Evolutionary conservation across 306 rosid genomes (phyloP).

Genomic region (Dalbergia cochinchinensis): DNA sequence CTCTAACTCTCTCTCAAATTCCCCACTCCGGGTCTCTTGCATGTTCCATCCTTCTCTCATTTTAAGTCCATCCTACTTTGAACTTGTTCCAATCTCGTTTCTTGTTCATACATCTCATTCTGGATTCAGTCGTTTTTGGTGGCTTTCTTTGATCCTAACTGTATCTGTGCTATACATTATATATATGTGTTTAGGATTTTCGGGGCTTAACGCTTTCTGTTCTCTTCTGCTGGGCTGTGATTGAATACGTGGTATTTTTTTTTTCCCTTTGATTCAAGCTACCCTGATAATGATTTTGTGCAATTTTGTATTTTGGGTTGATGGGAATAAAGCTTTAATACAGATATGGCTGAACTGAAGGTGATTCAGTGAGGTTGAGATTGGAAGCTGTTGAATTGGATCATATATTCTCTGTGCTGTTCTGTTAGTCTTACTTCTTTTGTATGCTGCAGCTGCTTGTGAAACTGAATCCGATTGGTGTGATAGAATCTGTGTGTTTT

Average conservation of each 20-base stretch:
- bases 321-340: background rate
- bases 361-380: constrained; percentile 6
- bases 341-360: background rate
- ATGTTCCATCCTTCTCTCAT: background rate
- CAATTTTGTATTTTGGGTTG: background rate
- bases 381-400: background rate
- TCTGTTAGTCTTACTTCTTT: constrained; percentile 22
- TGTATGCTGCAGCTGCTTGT: background rate
- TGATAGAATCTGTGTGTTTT: background rate
- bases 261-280: background rate
- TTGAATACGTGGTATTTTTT: background rate
- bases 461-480: background rate
- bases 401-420: background rate
- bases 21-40: background rate
- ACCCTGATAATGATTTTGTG: background rate
- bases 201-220: background rate
- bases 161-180: background rate
- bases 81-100: background rate
- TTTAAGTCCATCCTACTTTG: background rate
- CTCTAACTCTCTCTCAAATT: background rate
- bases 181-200: background rate
- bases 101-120: background rate
- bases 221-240: background rate
- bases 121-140: background rate
- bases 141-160: constrained; percentile 1